Evolutionary conservation across 352 stramenopile species (phyloP), one percentile per base, ranked within the genome.

Genomic region (Globisporangium acanthophoron): DNA sequence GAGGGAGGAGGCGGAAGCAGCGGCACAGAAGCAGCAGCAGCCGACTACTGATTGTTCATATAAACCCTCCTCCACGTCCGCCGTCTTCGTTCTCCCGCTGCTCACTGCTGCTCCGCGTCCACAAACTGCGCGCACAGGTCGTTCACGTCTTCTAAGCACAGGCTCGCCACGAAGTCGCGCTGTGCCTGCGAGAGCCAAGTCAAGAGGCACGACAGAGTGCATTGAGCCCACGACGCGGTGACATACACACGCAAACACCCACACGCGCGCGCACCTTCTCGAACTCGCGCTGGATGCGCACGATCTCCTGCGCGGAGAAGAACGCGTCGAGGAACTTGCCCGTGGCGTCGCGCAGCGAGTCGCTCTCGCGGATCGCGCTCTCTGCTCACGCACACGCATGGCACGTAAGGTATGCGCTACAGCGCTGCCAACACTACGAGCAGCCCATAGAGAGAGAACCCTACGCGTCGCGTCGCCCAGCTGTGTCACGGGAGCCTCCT

Each of bases 51-150:
- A 20, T 15, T 48, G 18, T 33, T 45, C 31, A 40, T 40, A 57
- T 57, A 50, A 57, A 48, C 20, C 20, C 18, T 20, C 16, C 0
- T 21, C 12, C 33, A 37, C 33, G 6, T 37, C 18, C 13, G 27
- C 7, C 39, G 21, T 21, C n/a, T 41, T 56, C 24, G 2, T 27
- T 5, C 33, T 37, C 33, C 33, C 33, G 33, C 33, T 37, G 31
- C 35, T 24, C 13, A 58, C 51, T 65, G 54, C n/a, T 45, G 15
- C 33, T 24, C 21, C 2, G 50, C 40, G 12, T 15, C 33, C 0
- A 85, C 70, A 56, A 90, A 87, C 64, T 90, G 78, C 39, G 75
- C 78, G 49, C 80, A 88, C 20, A 90, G 65, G 54, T 90, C 80
- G 59, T 90, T 70, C 24, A 88, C 68, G 54, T 90, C 76, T 48